phyloP scores from a whole-genome alignment of 176 grass and related monocot genomes.

The Hsuehochloa calcarea region DNA sequence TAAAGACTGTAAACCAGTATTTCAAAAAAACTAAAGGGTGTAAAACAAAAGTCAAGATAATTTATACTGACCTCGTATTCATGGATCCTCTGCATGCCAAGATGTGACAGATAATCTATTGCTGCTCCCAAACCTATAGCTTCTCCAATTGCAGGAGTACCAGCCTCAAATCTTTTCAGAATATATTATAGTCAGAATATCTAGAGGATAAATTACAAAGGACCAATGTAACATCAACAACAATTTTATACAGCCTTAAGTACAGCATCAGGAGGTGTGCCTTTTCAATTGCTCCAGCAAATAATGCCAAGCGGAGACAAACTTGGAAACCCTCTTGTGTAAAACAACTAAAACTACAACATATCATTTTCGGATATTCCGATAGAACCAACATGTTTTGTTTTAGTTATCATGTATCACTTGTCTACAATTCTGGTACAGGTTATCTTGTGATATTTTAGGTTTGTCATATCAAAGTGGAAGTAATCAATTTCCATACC shows the following conservation, averaged over 20 bases:
- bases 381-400: background rate
- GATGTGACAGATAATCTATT: conserved; percentile 74
- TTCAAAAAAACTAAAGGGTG: background rate
- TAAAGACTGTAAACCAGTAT: background rate
- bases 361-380: background rate
- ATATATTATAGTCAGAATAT: conserved; percentile 8
- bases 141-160: conserved; percentile 90
- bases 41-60: conserved; percentile 14
- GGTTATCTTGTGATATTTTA: background rate
- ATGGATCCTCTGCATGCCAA: conserved; percentile 83
- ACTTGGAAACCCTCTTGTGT: background rate
- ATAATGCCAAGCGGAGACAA: background rate
- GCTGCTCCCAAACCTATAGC: conserved; percentile 81
- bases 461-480: background rate
- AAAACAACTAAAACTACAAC: background rate
- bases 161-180: conserved; percentile 82
- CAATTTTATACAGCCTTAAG: background rate
- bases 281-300: background rate
- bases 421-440: background rate
- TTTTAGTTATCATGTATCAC: background rate
- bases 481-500: background rate
- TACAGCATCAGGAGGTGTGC: background rate
- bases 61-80: conserved; percentile 64
- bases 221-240: background rate
- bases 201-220: background rate